Percentiles rank a stretch among this genome's conserved stretches.
Conservation (phyloP, 495 filamentous ascomycete genomes). For the Hypomontagnella monticulosa region DNA sequence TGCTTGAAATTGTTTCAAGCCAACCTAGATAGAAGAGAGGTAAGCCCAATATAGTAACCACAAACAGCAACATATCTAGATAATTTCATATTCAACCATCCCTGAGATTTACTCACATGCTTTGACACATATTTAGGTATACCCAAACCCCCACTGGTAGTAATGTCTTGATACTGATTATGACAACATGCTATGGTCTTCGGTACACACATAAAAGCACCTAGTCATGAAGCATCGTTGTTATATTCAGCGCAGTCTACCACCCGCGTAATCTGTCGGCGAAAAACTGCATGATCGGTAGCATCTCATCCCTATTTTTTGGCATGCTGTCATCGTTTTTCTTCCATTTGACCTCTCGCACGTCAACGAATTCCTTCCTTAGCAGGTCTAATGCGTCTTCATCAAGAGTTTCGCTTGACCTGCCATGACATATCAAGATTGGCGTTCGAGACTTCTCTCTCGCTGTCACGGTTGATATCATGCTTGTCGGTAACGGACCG, state of each 20-base stretch:
- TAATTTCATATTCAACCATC: too few relatives aligned
- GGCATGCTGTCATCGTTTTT: conserved; percentile 86
- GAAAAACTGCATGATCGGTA: conserved; percentile 94
- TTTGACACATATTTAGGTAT: too few relatives aligned
- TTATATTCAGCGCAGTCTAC: conserved; percentile 19
- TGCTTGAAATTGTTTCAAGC: too few relatives aligned
- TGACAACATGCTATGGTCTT: too few relatives aligned
- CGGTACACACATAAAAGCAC: too few relatives aligned
- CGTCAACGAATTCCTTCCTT: conserved; percentile 73
- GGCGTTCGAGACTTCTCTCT: conserved; percentile 73
- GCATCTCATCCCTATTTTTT: conserved; percentile 81
- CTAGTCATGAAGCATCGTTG: too few relatives aligned
- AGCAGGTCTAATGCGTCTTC: conserved; percentile 68
- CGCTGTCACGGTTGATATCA: conserved; percentile 48
- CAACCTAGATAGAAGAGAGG: too few relatives aligned
- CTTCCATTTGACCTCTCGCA: conserved; percentile 78
- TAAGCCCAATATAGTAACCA: too few relatives aligned
- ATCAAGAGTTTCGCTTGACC: conserved; percentile 69
- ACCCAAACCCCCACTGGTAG: too few relatives aligned
- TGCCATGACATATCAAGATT: conserved; percentile 75
- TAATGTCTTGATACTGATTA: too few relatives aligned
- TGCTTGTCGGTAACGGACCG: conserved; percentile 69
- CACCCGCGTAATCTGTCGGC: conserved; percentile 75
- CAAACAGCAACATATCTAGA: too few relatives aligned
- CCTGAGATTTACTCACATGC: too few relatives aligned